Evolutionary conservation across 2,329 filamentous ascomycete species (phyloP), one percentile per base, ranked within the genome.

Genomic region (Metarhizium humberi): DNA sequence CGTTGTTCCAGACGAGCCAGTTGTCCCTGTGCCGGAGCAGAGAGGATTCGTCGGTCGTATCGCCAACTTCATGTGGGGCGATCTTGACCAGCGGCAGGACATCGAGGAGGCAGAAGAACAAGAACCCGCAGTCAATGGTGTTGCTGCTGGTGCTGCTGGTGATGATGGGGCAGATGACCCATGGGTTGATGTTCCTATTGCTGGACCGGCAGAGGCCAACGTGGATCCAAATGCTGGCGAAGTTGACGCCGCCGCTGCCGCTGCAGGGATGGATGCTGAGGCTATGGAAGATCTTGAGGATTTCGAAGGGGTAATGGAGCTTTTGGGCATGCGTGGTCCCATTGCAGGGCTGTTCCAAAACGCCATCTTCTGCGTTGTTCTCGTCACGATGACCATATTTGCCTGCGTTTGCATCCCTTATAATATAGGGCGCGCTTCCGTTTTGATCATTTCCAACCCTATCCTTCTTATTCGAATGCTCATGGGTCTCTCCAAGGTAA

Each of bases 281-380:
- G 87, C 85, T 10, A 80, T 90, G 46, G 88, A 92, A 47, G 88
- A 96, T 61, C 88, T 88, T 10, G 94, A 99, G 71, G 94, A 99
- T 66, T 84, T 99, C 16, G 94, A 99, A 67, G 94, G 94, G 0
- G 89, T 99, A 53, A 85, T 99, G 76, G 94, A 99, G 69, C 81
- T 99, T 16, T 87, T 99, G 57, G 94, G 94, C 42, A 95, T 99
- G 88, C 90, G 95, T 65, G 94, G 94, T 0, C 94, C 94, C 0
- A 78, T 99, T 3, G 86, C 87, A 14, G 91, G 90, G 3, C 79
- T 99, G 6, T 84, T 97, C 61, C 94, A 99, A 66, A 99, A 99
- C 62, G 91, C 89, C 55, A 85, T 96, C 16, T 99, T 99, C 70
- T 96, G 92, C 67, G 87, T 88, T 7, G 86, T 97, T 49, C 78